phyloP scores from a whole-genome alignment of 345 rosid genomes.

The Hypericum perforatum region DNA sequence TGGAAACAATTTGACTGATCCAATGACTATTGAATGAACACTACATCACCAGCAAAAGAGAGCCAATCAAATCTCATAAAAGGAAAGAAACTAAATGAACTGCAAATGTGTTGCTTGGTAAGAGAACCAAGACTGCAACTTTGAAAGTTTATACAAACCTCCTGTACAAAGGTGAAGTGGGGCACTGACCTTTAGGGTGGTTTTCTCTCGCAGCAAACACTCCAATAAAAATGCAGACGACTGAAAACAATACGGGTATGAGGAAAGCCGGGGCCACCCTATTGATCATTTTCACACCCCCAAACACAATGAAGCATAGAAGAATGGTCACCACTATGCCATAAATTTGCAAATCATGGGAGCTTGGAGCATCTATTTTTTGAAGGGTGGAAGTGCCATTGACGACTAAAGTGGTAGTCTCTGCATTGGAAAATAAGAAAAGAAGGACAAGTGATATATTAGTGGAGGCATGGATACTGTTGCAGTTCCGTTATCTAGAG shows the following conservation, averaged over 20 bases:
- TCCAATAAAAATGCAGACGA: constrained; percentile 88
- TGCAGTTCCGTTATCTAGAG: no score
- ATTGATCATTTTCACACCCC: constrained; percentile 98
- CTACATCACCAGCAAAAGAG: no score
- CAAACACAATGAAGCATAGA: constrained; percentile 92
- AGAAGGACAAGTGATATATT: constrained; percentile 9
- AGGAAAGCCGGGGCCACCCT: constrained; percentile 99
- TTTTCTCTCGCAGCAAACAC: constrained; percentile 54
- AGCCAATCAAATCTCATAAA: no score
- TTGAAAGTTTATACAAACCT: no score
- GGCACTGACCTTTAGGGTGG: constrained; percentile 57
- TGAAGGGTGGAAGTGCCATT: constrained; percentile 51
- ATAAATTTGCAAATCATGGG: constrained; percentile 91
- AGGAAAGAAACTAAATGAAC: no score
- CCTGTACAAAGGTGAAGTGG: neutral
- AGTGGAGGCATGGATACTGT: neutral
- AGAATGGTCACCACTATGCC: constrained; percentile 85
- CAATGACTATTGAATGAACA: neutral
- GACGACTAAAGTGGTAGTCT: constrained; percentile 48
- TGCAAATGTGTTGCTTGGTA: no score
- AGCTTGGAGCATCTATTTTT: constrained; percentile 61
- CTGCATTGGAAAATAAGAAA: constrained; percentile 33
- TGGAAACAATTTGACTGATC: neutral
- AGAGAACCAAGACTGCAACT: no score
- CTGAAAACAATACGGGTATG: constrained; percentile 74